Conservation (phyloP, 305 asterid species). For the Fraxinus ornus region DNA sequence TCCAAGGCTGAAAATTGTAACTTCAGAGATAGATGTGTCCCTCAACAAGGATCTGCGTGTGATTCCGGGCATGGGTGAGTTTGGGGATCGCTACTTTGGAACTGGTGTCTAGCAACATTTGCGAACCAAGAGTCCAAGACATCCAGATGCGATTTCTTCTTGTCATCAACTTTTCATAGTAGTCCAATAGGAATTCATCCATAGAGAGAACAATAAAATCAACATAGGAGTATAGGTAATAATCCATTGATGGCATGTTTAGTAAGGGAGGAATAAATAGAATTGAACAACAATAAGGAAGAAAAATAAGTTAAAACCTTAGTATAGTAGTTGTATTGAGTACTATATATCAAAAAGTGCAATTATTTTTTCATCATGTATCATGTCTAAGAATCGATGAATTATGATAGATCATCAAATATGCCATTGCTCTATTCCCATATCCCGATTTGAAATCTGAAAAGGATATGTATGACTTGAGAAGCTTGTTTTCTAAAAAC, state of each 20-base stretch:
- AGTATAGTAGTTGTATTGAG: not conserved
- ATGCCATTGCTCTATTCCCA: not conserved
- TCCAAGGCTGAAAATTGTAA: slow-evolving; percentile 77
- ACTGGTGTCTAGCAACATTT: slow-evolving; percentile 31
- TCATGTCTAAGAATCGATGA: not conserved
- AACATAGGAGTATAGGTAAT: not conserved
- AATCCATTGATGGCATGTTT: not conserved
- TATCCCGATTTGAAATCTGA: not conserved
- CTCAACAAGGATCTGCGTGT: slow-evolving; percentile 64
- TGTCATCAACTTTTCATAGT: not conserved
- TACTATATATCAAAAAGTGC: not conserved
- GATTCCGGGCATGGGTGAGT: slow-evolving; percentile 96
- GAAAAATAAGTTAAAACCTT: not conserved
- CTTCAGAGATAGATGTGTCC: slow-evolving; percentile 76
- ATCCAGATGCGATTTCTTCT: not conserved
- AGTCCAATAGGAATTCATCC: not conserved
- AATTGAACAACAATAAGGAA: not conserved
- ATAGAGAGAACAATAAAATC: not conserved
- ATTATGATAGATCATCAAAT: not conserved
- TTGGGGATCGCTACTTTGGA: slow-evolving; percentile 92
- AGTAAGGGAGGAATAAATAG: not conserved
- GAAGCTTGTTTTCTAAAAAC: not conserved
- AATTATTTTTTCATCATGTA: not conserved
- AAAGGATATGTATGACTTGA: not conserved
- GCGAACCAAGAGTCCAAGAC: not conserved